Evolutionary conservation across 129 eudicot genomes (phyloP), one percentile per base, ranked within the genome.

Genomic region (Centella asiatica): DNA sequence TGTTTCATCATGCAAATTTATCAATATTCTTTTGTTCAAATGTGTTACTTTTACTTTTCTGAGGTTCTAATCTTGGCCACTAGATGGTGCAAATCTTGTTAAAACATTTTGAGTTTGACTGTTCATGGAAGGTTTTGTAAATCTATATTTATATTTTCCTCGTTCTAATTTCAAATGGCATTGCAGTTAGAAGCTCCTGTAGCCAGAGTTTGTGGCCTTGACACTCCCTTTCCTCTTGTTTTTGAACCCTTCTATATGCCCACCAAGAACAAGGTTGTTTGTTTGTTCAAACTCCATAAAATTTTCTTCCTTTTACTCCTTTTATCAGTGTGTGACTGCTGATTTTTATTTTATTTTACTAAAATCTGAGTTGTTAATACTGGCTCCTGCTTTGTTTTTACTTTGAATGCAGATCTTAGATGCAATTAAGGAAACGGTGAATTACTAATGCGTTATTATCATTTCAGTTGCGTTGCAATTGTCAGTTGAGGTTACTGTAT

Each of bases 171-270:
- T 52, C 23, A 37, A 31, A 19, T 44, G 36, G 17, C 34, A 69
- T 66, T 70, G 79, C 85, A 92, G 99, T 78, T 92, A 59, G 96
- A 92, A 78, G 99, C 99, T 63, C 99, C 99, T 1, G 85, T 92
- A 33, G 92, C 99, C 14, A 85, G 99, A 71, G 88, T 87, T n/a
- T 92, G 99, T 36, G 99, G 99, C n/a, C 62, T 92, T 37, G 99
- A 92, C 63, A 92, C 99, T 40, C 99, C 99, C 44, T 92, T 92
- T 62, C 99, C 99, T 57, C 96, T 80, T 48, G 96, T 92, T 10
- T 92, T 87, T 65, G 99, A 92, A 68, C 99, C 96, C 6, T 87
- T 87, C 62, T 92, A 92, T 74, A 64, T 92, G 86, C 99, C 99
- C 31, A 87, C 90, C 52, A 92, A 84, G 72, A 92, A 87, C 75